These are phyloP conservation scores for Geotrichum cucujoidarum DNA, from an alignment of 1,139 yeast species.

Conservation along the genomic window DNA sequence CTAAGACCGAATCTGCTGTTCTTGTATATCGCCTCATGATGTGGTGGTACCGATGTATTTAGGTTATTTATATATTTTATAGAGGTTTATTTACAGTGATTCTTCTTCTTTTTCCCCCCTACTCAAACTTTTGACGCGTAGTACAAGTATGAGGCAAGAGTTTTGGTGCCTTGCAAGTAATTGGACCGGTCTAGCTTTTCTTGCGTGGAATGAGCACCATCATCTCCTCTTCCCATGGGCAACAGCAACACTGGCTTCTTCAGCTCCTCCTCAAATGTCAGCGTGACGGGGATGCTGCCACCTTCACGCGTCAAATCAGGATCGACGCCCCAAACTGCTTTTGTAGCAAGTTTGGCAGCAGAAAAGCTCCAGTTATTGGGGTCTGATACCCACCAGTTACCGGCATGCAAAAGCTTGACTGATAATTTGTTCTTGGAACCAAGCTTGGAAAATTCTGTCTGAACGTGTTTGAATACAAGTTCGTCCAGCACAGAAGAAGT, in stretches of 20 bases:
- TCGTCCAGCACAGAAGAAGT: constrained; percentile 63
- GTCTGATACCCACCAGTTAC: constrained; percentile 92
- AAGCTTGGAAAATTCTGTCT: constrained; percentile 58
- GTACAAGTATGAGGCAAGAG: constrained; percentile 89
- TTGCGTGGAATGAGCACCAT: constrained; percentile 97
- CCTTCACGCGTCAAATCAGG: constrained; percentile 98
- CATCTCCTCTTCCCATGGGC: constrained; percentile 99
- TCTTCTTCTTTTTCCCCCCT: constrained; percentile 1
- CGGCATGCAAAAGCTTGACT: constrained; percentile 82
- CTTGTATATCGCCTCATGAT: too few species aligned
- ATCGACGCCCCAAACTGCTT: constrained; percentile 87
- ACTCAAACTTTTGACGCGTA: constrained; percentile 50
- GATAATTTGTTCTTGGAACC: constrained; percentile 69
- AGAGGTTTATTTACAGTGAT: background rate
- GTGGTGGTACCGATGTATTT: too few species aligned
- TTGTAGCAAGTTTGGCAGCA: constrained; percentile 92
- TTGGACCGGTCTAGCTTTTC: constrained; percentile 87
- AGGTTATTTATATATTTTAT: background rate
- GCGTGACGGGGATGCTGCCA: constrained; percentile 94
- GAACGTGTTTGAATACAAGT: constrained; percentile 65
- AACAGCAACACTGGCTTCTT: constrained; percentile 79
- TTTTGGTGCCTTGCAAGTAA: constrained; percentile 90
- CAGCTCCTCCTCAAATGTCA: constrained; percentile 82
- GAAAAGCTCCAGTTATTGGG: constrained; percentile 89
- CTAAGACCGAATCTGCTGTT: too few species aligned